A percentile compares a stretch with the other conserved stretches of the same genome.
Evolutionary conservation across 1,139 yeast genomes (phyloP).

Genomic region (Taphrina communis): DNA sequence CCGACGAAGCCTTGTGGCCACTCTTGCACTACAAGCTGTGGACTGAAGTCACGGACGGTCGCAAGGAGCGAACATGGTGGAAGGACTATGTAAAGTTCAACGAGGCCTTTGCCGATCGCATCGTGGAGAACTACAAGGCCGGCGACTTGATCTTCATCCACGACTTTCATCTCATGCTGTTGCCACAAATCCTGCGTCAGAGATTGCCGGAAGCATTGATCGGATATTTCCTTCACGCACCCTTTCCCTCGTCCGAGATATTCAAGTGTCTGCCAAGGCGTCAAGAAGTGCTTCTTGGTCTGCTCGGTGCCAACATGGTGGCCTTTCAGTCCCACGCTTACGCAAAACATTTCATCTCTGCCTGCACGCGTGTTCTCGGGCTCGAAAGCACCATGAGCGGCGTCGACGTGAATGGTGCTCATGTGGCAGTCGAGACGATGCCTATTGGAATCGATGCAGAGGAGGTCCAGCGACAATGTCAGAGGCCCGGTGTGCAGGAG

Average conservation of each 20-base stretch:
- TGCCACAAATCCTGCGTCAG: conserved; percentile 87
- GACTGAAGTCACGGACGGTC: conserved; percentile 64
- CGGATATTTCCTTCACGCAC: conserved; percentile 83
- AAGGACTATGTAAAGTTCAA: conserved; percentile 86
- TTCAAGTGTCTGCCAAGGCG: conserved; percentile 87
- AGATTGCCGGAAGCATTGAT: conserved; percentile 78
- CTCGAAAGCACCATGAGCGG: conserved; percentile 63
- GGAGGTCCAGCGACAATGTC: conserved; percentile 57
- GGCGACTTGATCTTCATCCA: conserved; percentile 97
- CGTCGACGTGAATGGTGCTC: conserved; percentile 77
- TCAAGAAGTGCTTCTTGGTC: conserved; percentile 79
- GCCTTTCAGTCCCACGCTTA: conserved; percentile 87
- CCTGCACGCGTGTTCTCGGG: conserved; percentile 83
- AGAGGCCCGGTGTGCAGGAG: conserved; percentile 56
- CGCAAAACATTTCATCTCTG: conserved; percentile 85
- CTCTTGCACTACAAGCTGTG: conserved; percentile 84
- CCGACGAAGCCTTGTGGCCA: conserved; percentile 93
- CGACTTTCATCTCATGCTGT: conserved; percentile 81
- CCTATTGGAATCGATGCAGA: conserved; percentile 88
- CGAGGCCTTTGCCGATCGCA: conserved; percentile 83
- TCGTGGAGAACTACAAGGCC: conserved; percentile 72
- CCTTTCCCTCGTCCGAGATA: conserved; percentile 96
- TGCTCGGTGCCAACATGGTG: conserved; percentile 85
- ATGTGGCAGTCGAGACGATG: conserved; percentile 71
- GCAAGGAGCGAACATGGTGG: conserved; percentile 82